Percentiles rank a stretch among this genome's conserved stretches.
Conservation (phyloP, 2,329 filamentous ascomycete species). For the Raffaelea albimanens region DNA sequence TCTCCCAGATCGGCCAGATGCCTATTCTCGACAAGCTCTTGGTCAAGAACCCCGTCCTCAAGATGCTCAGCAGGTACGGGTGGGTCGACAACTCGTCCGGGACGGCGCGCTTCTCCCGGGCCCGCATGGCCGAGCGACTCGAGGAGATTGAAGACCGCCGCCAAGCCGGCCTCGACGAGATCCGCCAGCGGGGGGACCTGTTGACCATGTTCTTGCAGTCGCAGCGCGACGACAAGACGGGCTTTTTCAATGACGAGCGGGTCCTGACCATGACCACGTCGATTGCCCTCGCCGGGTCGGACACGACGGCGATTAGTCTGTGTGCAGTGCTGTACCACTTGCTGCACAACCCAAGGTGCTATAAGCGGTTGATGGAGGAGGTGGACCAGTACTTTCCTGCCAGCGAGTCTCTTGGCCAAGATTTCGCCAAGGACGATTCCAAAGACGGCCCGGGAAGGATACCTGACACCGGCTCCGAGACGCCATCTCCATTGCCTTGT, state of each 20-base stretch:
- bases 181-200: slow-evolving; percentile 13
- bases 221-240: neutral
- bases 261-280: slow-evolving; percentile 17
- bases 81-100: slow-evolving; percentile 25
- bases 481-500: no score
- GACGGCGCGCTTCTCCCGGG: slow-evolving; percentile 12
- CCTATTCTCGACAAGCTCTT: slow-evolving; percentile 15
- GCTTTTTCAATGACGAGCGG: slow-evolving; percentile 2
- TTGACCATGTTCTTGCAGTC: slow-evolving; percentile 16
- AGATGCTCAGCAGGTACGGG: slow-evolving; percentile 23
- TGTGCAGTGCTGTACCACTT: slow-evolving; percentile 15
- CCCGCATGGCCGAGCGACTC: slow-evolving; percentile 8
- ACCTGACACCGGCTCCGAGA: no score
- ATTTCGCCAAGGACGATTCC: no score
- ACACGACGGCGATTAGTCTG: slow-evolving; percentile 18
- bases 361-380: neutral
- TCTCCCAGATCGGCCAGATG: slow-evolving; percentile 26
- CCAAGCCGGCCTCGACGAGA: neutral
- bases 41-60: slow-evolving; percentile 13
- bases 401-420: no score
- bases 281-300: slow-evolving; percentile 21
- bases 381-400: no score
- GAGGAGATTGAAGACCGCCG: neutral
- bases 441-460: no score
- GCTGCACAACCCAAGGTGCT: slow-evolving; percentile 9